Conservation (phyloP, 2,329 filamentous ascomycete genomes). For the Monascus ruber region DNA sequence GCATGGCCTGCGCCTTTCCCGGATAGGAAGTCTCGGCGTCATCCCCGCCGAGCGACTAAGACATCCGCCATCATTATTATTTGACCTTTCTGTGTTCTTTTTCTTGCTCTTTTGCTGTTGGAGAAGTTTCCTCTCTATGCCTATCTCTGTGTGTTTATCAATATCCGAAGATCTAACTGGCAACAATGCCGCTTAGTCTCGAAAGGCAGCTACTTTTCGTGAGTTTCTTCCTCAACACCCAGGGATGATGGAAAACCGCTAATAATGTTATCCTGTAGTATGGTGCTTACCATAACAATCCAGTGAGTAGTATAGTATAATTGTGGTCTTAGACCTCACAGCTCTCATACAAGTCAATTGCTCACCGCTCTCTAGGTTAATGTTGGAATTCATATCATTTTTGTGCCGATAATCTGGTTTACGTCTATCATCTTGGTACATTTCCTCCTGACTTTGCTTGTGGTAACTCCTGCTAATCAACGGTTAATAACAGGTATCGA, state of each 20-base stretch:
- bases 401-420: slow-evolving; percentile 50
- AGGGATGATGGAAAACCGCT: slow-evolving; percentile 9
- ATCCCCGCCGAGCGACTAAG: too few relatives aligned
- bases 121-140: slow-evolving; percentile 1
- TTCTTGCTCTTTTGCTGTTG: background rate
- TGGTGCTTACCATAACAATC: slow-evolving; percentile 54
- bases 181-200: slow-evolving; percentile 42
- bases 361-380: slow-evolving; percentile 41
- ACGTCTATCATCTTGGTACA: slow-evolving; percentile 50
- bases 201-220: slow-evolving; percentile 58
- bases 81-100: background rate
- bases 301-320: slow-evolving; percentile 32
- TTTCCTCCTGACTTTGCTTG: too few relatives aligned
- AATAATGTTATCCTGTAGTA: slow-evolving; percentile 37
- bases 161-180: background rate
- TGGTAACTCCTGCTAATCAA: background rate
- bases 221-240: slow-evolving; percentile 22
- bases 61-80: background rate
- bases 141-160: background rate
- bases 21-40: too few relatives aligned
- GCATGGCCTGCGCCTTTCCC: too few relatives aligned
- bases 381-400: slow-evolving; percentile 52
- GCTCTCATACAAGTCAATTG: slow-evolving; percentile 9
- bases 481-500: slow-evolving; percentile 38
- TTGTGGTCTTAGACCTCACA: slow-evolving; percentile 3